Evolutionary conservation across 1,284 basidiomycete species (phyloP).

Genomic region (Bjerkandera adusta): DNA sequence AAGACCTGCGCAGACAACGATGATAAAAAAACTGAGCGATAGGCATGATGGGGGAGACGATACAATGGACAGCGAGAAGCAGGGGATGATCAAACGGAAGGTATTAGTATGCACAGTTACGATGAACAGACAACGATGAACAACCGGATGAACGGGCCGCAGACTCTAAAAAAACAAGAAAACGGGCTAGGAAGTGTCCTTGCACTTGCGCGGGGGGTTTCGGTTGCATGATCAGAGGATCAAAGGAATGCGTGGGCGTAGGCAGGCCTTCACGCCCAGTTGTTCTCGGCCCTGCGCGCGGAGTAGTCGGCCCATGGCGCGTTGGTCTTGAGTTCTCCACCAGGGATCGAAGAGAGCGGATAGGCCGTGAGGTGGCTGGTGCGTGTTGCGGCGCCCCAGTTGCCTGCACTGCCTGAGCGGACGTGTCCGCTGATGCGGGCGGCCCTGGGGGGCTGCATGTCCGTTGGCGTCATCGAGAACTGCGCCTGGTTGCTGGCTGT

Average conservation of each 20-base stretch:
- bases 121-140: constrained; percentile 19
- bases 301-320: constrained; percentile 70
- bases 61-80: constrained; percentile 19
- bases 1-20: constrained; percentile 30
- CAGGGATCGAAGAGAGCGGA: constrained; percentile 53
- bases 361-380: constrained; percentile 43
- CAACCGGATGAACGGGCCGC: constrained; percentile 17
- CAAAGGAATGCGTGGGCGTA: background rate
- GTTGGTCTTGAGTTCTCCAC: constrained; percentile 55
- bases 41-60: constrained; percentile 20
- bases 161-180: constrained; percentile 14
- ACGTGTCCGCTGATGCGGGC: constrained; percentile 60
- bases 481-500: constrained; percentile 40
- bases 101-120: constrained; percentile 20
- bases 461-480: constrained; percentile 40
- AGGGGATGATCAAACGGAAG: constrained; percentile 14
- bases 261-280: constrained; percentile 48
- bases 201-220: constrained; percentile 2
- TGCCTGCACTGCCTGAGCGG: constrained; percentile 74
- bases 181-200: constrained; percentile 7
- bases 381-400: constrained; percentile 63
- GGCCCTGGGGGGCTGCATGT: constrained; percentile 23
- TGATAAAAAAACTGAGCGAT: constrained; percentile 20
- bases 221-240: background rate
- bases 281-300: constrained; percentile 59